Percentiles rank a stretch among this genome's conserved stretches.
phyloP scores from a whole-genome alignment of 2,329 filamentous ascomycete genomes.

The Colletotrichum kahawae region DNA sequence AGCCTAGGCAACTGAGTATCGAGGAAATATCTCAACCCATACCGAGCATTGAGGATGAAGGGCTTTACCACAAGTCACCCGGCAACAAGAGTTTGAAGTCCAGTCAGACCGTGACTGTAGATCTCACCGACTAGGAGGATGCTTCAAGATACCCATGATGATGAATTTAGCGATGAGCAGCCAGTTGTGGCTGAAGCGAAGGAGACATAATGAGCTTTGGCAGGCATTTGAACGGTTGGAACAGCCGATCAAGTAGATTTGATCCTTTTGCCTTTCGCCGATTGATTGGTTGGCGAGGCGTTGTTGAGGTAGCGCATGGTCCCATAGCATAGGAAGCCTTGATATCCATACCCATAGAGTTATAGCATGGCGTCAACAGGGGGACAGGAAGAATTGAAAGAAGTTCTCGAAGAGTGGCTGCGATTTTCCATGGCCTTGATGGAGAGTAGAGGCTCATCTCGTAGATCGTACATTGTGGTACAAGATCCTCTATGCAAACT shows the following conservation, averaged over 20 bases:
- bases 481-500: constrained; percentile 7
- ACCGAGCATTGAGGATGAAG: background rate
- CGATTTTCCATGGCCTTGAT: background rate
- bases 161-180: background rate
- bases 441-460: constrained; percentile 11
- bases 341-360: constrained; percentile 6
- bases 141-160: background rate
- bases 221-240: background rate
- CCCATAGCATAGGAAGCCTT: background rate
- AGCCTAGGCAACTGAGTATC: background rate
- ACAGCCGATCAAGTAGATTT: background rate
- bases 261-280: background rate
- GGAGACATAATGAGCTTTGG: background rate
- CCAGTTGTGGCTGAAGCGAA: background rate
- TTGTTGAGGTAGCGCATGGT: background rate
- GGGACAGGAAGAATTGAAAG: background rate
- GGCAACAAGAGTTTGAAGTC: background rate
- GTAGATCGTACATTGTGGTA: constrained; percentile 19
- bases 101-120: constrained; percentile 4
- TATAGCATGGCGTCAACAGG: background rate
- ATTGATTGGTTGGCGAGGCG: background rate
- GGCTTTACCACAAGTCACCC: background rate
- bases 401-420: background rate
- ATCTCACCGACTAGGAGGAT: constrained; percentile 2
- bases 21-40: background rate